phyloP scores from a whole-genome alignment of 179 eudicot species.

The Amaranthus tricolor region DNA sequence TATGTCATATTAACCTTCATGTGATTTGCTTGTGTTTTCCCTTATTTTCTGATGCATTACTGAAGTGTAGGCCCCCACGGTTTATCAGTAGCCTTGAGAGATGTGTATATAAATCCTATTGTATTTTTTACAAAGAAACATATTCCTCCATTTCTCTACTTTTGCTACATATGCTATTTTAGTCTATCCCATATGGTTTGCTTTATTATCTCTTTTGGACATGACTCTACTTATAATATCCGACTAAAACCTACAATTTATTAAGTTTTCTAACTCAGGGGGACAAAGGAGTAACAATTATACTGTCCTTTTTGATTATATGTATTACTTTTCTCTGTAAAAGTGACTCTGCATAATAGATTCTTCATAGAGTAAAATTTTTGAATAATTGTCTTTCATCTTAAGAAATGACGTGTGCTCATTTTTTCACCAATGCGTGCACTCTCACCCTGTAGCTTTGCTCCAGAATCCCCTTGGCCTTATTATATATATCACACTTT shows the following conservation, averaged over 20 bases:
- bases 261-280: too few relatives aligned
- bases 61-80: not conserved
- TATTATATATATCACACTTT: not conserved
- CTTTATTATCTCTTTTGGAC: too few relatives aligned
- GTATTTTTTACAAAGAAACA: too few relatives aligned
- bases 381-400: not conserved
- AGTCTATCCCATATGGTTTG: too few relatives aligned
- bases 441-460: not conserved
- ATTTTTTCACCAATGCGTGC: not conserved
- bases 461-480: not conserved
- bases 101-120: not conserved
- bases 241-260: too few relatives aligned
- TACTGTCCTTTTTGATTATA: too few relatives aligned
- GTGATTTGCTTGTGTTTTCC: too few relatives aligned
- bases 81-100: not conserved
- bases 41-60: not conserved
- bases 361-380: not conserved
- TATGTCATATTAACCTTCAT: too few relatives aligned
- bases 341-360: not conserved
- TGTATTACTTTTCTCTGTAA: not conserved
- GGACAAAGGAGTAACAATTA: too few relatives aligned
- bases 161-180: too few relatives aligned
- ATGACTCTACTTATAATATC: too few relatives aligned
- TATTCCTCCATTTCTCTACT: too few relatives aligned
- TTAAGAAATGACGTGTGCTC: not conserved